Conservation (phyloP, 2,329 filamentous ascomycete species). For the Cladobotryum protrusum region DNA sequence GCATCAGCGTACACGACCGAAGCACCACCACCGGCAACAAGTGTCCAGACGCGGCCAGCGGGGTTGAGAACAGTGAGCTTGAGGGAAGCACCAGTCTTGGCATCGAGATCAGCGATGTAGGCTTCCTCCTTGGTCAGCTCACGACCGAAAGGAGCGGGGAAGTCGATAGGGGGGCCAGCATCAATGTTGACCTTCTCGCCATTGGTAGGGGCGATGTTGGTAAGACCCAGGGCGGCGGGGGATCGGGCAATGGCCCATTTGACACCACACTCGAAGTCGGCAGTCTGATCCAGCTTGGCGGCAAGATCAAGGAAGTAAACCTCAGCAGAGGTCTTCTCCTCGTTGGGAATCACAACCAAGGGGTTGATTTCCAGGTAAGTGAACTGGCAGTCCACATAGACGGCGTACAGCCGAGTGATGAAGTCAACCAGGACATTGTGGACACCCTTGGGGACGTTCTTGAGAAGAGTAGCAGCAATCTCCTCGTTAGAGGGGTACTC, state of each 20-base stretch:
- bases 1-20: constrained; percentile 98
- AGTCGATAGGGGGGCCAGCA: constrained; percentile 96
- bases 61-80: constrained; percentile 96
- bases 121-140: constrained; percentile 98
- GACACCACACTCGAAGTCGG: constrained; percentile 97
- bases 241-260: constrained; percentile 98
- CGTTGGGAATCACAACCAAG: constrained; percentile 94
- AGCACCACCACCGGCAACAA: constrained; percentile 98
- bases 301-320: constrained; percentile 98
- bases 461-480: constrained; percentile 77
- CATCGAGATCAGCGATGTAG: constrained; percentile 97
- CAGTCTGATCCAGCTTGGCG: constrained; percentile 97
- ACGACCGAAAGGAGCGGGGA: constrained; percentile 97
- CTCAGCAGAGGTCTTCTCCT: constrained; percentile 80
- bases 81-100: constrained; percentile 97
- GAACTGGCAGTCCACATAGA: constrained; percentile 99
- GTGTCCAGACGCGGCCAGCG: constrained; percentile 90
- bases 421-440: constrained; percentile 99
- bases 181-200: constrained; percentile 83
- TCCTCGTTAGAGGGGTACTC: constrained; percentile 95
- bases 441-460: constrained; percentile 88
- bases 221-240: constrained; percentile 78
- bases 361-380: constrained; percentile 99
- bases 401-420: constrained; percentile 95
- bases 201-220: constrained; percentile 55